Percentiles rank a stretch among this genome's conserved stretches.
These are phyloP conservation scores for Pilatotrama ljubarskyi DNA, from an alignment of 768 basidiomycete genomes.

Conservation along the genomic window DNA sequence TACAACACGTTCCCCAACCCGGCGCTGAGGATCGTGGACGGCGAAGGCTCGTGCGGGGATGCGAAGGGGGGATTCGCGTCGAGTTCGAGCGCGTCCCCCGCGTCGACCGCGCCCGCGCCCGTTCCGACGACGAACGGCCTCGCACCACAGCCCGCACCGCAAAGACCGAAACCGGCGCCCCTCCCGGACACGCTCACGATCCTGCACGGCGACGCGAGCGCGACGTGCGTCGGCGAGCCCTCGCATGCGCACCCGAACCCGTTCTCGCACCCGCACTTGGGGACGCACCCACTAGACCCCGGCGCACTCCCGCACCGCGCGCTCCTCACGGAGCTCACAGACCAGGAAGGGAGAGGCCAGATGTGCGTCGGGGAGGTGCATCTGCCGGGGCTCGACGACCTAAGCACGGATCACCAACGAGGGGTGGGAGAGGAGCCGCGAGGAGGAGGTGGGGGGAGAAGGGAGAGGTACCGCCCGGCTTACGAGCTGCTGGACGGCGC, in stretches of 20 bases:
- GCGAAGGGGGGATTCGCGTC: too few relatives aligned
- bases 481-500: constrained; percentile 76
- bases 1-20: constrained; percentile 96
- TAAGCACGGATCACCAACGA: neutral
- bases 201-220: constrained; percentile 14
- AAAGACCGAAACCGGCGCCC: neutral
- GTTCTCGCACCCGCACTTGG: constrained; percentile 1
- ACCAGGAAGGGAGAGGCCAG: neutral
- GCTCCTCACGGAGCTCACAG: constrained; percentile 14
- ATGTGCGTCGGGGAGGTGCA: constrained; percentile 2
- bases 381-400: neutral
- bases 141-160: neutral
- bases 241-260: too few relatives aligned
- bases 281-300: too few relatives aligned
- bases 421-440: neutral
- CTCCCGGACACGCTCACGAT: constrained; percentile 25
- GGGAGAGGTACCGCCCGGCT: constrained; percentile 64
- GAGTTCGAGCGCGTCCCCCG: too few relatives aligned
- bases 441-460: neutral
- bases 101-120: too few relatives aligned
- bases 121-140: too few relatives aligned
- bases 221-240: constrained; percentile 17
- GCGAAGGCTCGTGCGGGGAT: neutral
- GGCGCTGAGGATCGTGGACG: constrained; percentile 47
- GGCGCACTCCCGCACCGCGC: constrained; percentile 21